Conservation (phyloP, 2,329 filamentous ascomycete genomes). For the Endocalyx cinctus region DNA sequence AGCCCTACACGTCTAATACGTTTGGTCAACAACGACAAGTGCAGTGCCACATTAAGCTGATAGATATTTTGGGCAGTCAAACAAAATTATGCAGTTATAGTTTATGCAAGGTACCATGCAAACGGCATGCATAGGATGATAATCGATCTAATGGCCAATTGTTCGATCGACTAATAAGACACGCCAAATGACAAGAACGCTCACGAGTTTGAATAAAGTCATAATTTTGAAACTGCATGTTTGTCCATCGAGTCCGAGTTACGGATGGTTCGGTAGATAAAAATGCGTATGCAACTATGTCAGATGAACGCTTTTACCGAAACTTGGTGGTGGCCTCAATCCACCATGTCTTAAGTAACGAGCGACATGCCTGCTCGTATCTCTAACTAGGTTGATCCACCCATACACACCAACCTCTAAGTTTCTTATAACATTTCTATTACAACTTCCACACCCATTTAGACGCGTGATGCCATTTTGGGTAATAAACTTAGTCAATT, state of each 20-base stretch:
- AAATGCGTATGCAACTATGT: conserved; percentile 19
- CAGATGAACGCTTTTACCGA: conserved; percentile 23
- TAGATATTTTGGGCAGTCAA: too few species aligned
- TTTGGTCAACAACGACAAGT: too few species aligned
- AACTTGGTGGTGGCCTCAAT: conserved; percentile 14
- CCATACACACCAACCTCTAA: conserved; percentile 11
- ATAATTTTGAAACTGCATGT: conserved; percentile 15
- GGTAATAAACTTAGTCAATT: too few species aligned
- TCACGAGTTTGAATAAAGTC: conserved; percentile 24
- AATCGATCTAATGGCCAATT: conserved; percentile 19
- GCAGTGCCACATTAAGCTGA: too few species aligned
- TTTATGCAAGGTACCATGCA: conserved; percentile 28
- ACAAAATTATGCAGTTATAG: too few species aligned
- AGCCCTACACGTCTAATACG: too few species aligned
- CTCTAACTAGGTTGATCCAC: conserved; percentile 8
- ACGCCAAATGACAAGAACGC: conserved; percentile 24
- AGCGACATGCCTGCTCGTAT: conserved; percentile 13
- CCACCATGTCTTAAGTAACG: conserved; percentile 16
- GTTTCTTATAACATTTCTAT: conserved; percentile 6
- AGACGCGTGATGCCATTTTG: conserved; percentile 17
- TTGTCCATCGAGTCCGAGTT: conserved; percentile 8
- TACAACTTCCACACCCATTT: conserved; percentile 20
- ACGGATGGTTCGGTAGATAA: conserved; percentile 14
- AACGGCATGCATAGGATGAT: conserved; percentile 14
- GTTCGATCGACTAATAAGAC: conserved; percentile 18